Evolutionary conservation across 768 basidiomycete species (phyloP).

Genomic region (Boletus bicolor): DNA sequence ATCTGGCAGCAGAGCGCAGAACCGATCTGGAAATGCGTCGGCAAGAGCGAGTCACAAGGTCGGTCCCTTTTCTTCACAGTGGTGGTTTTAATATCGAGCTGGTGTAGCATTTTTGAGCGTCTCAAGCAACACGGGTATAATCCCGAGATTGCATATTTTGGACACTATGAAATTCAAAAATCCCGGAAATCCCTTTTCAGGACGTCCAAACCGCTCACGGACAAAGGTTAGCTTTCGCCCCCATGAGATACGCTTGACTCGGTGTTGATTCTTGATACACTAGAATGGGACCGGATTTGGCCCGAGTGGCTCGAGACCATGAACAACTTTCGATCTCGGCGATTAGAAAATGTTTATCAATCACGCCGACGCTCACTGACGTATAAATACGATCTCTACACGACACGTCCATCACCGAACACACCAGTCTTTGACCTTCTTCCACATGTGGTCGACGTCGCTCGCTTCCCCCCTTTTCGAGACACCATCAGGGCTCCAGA

Average conservation of each 20-base stretch:
- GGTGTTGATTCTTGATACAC: neutral
- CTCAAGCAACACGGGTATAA: slow-evolving; percentile 6
- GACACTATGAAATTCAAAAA: neutral
- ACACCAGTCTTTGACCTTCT: slow-evolving; percentile 2
- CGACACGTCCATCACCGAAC: neutral
- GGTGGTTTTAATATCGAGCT: neutral
- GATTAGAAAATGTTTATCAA: neutral
- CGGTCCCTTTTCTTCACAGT: neutral
- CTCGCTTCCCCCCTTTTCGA: slow-evolving; percentile 3
- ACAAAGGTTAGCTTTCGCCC: slow-evolving; percentile 3
- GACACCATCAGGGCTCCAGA: slow-evolving; percentile 6
- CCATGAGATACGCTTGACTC: neutral
- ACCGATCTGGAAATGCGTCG: neutral
- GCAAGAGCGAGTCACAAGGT: neutral
- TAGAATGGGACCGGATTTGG: slow-evolving; percentile 15
- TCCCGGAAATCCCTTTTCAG: neutral
- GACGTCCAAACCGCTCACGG: neutral
- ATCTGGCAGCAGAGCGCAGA: neutral
- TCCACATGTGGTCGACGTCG: slow-evolving; percentile 9
- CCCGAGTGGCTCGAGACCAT: neutral
- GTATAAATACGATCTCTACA: neutral
- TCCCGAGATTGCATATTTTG: neutral
- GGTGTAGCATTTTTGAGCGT: slow-evolving; percentile 6
- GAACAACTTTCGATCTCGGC: neutral
- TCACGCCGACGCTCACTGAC: slow-evolving; percentile 1